Percentiles rank a stretch among this genome's conserved stretches.
Evolutionary conservation across 108 stramenopile genomes (phyloP).

Genomic region (Cyclotella choctawhatcheeana): DNA sequence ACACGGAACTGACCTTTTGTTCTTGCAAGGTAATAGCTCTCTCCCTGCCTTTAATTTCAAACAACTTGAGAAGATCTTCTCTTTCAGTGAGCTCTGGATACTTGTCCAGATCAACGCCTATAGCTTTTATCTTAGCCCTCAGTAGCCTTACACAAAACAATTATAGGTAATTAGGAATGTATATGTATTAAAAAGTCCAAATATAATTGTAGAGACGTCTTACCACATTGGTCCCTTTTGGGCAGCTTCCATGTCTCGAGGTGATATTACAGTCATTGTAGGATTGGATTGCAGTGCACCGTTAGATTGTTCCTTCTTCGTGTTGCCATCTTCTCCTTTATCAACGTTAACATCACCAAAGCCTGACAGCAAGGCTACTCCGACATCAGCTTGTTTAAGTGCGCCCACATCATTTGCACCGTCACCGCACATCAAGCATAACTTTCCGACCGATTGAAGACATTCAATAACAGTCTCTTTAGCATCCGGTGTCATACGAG

Average conservation of each 20-base stretch:
- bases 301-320: slow-evolving; percentile 37
- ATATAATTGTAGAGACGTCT: no score
- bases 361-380: slow-evolving; percentile 92
- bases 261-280: slow-evolving; percentile 63
- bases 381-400: slow-evolving; percentile 94
- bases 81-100: slow-evolving; percentile 84
- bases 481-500: slow-evolving; percentile 96
- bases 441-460: slow-evolving; percentile 57
- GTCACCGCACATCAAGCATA: slow-evolving; percentile 98
- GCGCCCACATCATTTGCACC: slow-evolving; percentile 99
- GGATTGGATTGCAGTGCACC: slow-evolving; percentile 22
- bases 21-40: slow-evolving; percentile 65
- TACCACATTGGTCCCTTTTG: slow-evolving; percentile 55
- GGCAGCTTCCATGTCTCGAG: slow-evolving; percentile 59
- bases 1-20: slow-evolving; percentile 19
- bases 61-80: slow-evolving; percentile 83
- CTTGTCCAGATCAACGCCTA: slow-evolving; percentile 82
- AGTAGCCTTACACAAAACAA: no score
- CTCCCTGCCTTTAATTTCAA: slow-evolving; percentile 81
- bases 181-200: no score
- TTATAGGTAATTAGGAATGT: no score
- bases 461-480: slow-evolving; percentile 95
- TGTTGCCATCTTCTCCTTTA: slow-evolving; percentile 42
- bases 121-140: slow-evolving; percentile 66
- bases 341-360: slow-evolving; percentile 92